Evolutionary conservation across 2,329 filamentous ascomycete genomes (phyloP).

Genomic region (Botrytis medusae): DNA sequence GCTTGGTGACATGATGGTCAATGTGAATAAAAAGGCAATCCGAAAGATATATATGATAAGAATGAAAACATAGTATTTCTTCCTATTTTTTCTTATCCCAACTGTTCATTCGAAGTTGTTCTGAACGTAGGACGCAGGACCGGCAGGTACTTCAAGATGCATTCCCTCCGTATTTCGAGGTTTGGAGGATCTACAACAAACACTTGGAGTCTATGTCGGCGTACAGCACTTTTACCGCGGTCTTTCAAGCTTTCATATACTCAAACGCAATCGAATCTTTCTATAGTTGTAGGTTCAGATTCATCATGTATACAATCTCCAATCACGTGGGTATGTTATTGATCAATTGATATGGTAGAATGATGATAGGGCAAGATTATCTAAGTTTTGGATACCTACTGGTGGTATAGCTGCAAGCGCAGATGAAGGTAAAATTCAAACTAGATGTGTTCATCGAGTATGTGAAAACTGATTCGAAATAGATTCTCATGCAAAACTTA

Average conservation of each 20-base stretch:
- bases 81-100: neutral
- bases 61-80: neutral
- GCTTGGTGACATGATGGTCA: neutral
- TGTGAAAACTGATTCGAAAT: conserved; percentile 26
- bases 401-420: conserved; percentile 62
- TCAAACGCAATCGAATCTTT: conserved; percentile 1
- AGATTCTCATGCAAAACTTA: conserved; percentile 66
- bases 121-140: neutral
- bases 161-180: neutral
- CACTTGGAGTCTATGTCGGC: neutral
- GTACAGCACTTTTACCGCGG: neutral
- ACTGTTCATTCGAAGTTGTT: neutral
- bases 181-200: neutral
- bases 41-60: neutral
- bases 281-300: neutral
- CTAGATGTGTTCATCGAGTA: no score
- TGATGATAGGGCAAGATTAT: conserved; percentile 62
- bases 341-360: conserved; percentile 44
- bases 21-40: neutral
- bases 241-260: neutral
- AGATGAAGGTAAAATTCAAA: conserved; percentile 49
- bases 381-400: conserved; percentile 77
- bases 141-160: neutral
- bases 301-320: neutral
- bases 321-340: conserved; percentile 2